Evolutionary conservation across 306 rosid genomes (phyloP), one percentile per base, ranked within the genome.

Genomic region (Trifolium repens): DNA sequence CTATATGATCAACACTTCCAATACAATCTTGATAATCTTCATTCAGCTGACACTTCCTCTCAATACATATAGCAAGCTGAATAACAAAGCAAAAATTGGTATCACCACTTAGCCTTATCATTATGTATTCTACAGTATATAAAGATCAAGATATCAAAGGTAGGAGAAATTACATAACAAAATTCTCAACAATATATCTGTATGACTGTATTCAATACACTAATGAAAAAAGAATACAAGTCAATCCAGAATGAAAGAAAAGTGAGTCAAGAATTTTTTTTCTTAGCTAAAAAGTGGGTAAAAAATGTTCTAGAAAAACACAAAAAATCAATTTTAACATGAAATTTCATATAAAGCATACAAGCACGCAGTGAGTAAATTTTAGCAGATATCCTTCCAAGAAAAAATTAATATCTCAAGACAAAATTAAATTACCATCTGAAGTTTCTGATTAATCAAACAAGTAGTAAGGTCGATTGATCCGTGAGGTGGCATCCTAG

Each of bases 1-100:
- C 92, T 35, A 85, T 81, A 17, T 79, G 82, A 82, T 90, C 98
- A 69, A 82, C 55, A 82, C 89, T 94, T 65, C 85, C 98, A 79
- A 90, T 82, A 81, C 98, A 94, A 77, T 94, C 98, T 88, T 91
- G 89, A 88, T 82, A 94, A 61, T 91, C 96, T 76, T 94, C 98
- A 78, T 67, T 87, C 62, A 74, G 42, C 70, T 87, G 89, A 78
- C 78, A 80, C 86, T 86, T 94, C 84, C 65, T 87, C 81, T 91
- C 97, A 52, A 94, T 89, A 84, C 98, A 94, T 78, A 91, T 90
- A 35, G 98, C 96, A 80, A 94, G 89, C 98, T 94, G 85, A 79
- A 85, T 22, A 80, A 63, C 22, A 82, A 82, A 64, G 55, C 61
- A 74, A 72, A 67, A 78, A 79, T 14, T 37, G 47, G 53, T 3